These are phyloP conservation scores for Leptosphaerulina australis DNA, from an alignment of 2,329 filamentous ascomycete genomes.

Conservation along the genomic window DNA sequence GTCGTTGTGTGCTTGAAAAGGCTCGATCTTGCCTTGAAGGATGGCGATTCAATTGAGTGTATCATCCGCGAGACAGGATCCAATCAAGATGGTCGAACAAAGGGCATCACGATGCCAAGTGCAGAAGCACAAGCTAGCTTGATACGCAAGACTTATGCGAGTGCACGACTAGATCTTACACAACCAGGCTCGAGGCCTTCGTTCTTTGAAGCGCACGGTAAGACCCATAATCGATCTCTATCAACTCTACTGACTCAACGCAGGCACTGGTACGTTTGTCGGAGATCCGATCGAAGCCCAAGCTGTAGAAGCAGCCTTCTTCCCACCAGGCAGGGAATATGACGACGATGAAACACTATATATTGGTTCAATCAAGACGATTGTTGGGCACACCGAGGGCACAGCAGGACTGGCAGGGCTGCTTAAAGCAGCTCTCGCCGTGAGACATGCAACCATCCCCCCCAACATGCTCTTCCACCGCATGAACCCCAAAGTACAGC, in stretches of 20 bases:
- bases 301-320: conserved; percentile 23
- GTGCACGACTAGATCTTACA: conserved; percentile 42
- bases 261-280: conserved; percentile 27
- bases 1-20: conserved; percentile 60
- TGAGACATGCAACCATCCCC: conserved; percentile 35
- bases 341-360: conserved; percentile 9
- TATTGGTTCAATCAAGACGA: conserved; percentile 44
- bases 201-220: conserved; percentile 32
- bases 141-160: conserved; percentile 46
- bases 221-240: neutral
- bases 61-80: conserved; percentile 50
- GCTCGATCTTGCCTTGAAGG: conserved; percentile 59
- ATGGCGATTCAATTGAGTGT: conserved; percentile 58
- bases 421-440: conserved; percentile 46
- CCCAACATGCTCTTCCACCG: conserved; percentile 43
- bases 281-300: conserved; percentile 37
- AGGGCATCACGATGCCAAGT: conserved; percentile 48
- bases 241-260: neutral
- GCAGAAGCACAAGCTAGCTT: conserved; percentile 44
- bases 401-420: conserved; percentile 48
- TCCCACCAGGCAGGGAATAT: neutral
- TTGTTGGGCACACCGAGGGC: conserved; percentile 53
- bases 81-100: conserved; percentile 59
- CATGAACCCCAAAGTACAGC: conserved; percentile 42
- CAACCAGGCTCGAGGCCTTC: conserved; percentile 5